phyloP scores from a whole-genome alignment of 176 grass and related monocot genomes.

The Avena eriantha region DNA sequence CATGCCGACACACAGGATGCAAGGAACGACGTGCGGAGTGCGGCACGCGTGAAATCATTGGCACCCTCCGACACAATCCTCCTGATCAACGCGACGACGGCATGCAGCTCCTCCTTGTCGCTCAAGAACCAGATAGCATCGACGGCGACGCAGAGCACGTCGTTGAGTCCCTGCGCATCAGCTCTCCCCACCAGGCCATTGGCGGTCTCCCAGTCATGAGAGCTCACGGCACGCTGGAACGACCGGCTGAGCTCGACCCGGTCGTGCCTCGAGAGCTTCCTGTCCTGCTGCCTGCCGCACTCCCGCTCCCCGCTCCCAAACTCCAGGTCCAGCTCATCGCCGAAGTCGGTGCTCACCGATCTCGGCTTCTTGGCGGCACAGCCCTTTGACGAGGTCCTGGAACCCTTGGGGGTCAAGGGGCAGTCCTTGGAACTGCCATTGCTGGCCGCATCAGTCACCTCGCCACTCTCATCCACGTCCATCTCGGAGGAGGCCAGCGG shows the following conservation, averaged over 20 bases:
- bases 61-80: conserved; percentile 77
- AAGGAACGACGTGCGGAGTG: conserved; percentile 83
- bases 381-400: conserved; percentile 43
- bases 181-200: conserved; percentile 64
- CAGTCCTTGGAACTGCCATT: conserved; percentile 63
- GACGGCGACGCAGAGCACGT: conserved; percentile 77
- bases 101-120: conserved; percentile 65
- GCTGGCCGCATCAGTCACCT: conserved; percentile 43
- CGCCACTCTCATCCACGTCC: conserved; percentile 62
- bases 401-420: conserved; percentile 51
- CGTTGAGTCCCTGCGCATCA: conserved; percentile 81
- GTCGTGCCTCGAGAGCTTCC: conserved; percentile 78
- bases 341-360: conserved; percentile 65
- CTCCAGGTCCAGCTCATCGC: conserved; percentile 62
- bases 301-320: conserved; percentile 51
- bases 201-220: conserved; percentile 65
- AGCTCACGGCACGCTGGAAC: conserved; percentile 81
- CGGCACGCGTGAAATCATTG: conserved; percentile 86
- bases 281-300: conserved; percentile 61
- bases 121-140: conserved; percentile 97
- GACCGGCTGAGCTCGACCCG: conserved; percentile 68
- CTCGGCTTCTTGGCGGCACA: conserved; percentile 61
- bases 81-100: conserved; percentile 71
- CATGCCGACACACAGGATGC: conserved; percentile 96
- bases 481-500: conserved; percentile 49